Base-by-base conservation (phyloP, 305 asterid species). In the Fraxinus baroniana region DNA sequence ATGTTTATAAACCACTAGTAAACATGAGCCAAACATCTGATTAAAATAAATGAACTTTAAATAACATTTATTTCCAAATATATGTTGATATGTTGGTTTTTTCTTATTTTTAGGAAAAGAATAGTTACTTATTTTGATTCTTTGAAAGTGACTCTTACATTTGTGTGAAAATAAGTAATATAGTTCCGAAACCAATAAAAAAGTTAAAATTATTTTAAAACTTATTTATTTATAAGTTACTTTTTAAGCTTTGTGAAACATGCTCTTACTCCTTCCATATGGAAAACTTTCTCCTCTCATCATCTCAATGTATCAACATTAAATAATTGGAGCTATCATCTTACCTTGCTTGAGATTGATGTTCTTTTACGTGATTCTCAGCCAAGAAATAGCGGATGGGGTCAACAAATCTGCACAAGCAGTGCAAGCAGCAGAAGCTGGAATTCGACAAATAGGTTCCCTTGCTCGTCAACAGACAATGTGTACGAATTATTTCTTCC, bases 361-460 rank as follows among this genome's bases (percentile, higher is more conserved):
- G 44, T 80, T 60, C 30, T 77, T 60, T 80, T 57, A 80, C 87
- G 85, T 86, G 83, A 46, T 83, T 82, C 78, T 86, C 89, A 95
- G 98, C 91, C 95, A 93, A 87, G 98, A 93, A 86, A 90, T 95
- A 87, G 81, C 93, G 79, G 97, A 93, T 49, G 98, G 98, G 79
- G 94, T 95, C 84, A 91, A 78, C 84, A 95, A 93, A 87, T 95
- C 98, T 80, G 91, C 98, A 87, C 98, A 89, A 88, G 98, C 90
- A 77, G 94, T 93, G 83, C 97, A 93, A 90, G 98, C 95, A 7
- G 98, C 98, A 12, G 94, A 93, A 88, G 95, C 97, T 82, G 98
- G 98, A 86, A 84, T 92, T 37, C 90, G 92, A 76, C 93, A 93
- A 84, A 92, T 95, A 74, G 98, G 97, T 77, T 93, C 97, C 81